phyloP scores from a whole-genome alignment of 2,329 filamentous ascomycete genomes.

The Calonectria hongkongensis region DNA sequence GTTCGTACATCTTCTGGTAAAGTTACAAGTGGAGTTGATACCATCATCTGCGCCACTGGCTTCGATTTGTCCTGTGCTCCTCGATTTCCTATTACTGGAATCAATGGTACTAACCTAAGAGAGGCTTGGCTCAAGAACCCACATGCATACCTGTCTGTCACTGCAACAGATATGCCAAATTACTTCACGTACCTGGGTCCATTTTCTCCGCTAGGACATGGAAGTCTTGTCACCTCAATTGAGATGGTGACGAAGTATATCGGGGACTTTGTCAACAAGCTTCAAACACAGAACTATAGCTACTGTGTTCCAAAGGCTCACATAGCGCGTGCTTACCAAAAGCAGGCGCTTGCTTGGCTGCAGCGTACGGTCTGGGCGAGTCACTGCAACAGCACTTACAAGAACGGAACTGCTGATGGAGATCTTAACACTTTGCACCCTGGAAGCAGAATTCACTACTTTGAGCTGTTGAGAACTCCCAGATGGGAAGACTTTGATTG shows the following conservation, averaged over 20 bases:
- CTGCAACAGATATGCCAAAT: not conserved
- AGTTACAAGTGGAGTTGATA: not conserved
- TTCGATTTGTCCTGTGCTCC: not conserved
- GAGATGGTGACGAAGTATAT: not conserved
- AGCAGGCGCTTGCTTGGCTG: not conserved
- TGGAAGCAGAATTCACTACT: not conserved
- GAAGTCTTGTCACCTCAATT: not conserved
- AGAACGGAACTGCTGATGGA: not conserved
- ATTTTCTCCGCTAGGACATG: not conserved
- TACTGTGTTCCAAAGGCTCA: not conserved
- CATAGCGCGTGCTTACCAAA: not conserved
- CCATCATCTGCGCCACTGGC: not conserved
- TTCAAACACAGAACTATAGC: slow-evolving; percentile 6
- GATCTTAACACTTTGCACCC: not conserved
- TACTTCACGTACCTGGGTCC: not conserved
- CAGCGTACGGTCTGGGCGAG: not conserved
- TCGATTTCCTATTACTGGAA: not conserved
- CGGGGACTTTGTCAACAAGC: not conserved
- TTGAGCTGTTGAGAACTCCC: not conserved
- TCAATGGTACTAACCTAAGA: not conserved
- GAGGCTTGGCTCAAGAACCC: not conserved
- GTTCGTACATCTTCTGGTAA: not conserved
- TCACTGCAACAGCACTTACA: not conserved
- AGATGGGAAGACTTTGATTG: slow-evolving; percentile 8
- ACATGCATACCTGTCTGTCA: not conserved